Evolutionary conservation across 2,329 filamentous ascomycete species (phyloP).

Genomic region (Torrubiella hemipterigena): DNA sequence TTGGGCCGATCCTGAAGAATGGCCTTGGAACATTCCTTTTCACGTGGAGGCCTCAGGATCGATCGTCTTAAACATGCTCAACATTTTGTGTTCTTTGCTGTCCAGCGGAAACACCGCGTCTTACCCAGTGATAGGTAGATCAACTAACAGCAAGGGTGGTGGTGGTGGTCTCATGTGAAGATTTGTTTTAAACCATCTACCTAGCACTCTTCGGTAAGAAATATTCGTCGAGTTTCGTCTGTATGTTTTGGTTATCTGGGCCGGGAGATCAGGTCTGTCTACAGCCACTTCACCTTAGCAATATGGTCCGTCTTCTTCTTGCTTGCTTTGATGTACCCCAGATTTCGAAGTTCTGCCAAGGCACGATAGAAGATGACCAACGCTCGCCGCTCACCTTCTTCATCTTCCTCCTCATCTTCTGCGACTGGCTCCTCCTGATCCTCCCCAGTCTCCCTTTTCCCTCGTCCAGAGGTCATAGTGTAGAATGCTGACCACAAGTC

Average conservation of each 20-base stretch:
- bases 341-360: conserved; percentile 69
- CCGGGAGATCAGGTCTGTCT: no score
- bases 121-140: no score
- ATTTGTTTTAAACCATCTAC: background rate
- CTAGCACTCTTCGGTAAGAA: background rate
- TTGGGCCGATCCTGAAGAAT: no score
- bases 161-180: background rate
- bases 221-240: background rate
- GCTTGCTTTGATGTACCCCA: conserved; percentile 82
- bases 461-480: conserved; percentile 49
- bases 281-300: conserved; percentile 76
- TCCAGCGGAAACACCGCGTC: no score
- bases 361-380: conserved; percentile 75
- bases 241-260: no score
- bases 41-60: no score
- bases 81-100: no score
- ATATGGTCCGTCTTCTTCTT: conserved; percentile 89
- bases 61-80: no score
- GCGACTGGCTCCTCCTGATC: conserved; percentile 17
- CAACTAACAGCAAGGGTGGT: no score
- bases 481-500: conserved; percentile 72
- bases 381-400: conserved; percentile 40
- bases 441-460: conserved; percentile 23
- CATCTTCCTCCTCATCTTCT: conserved; percentile 17
- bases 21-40: no score